These are phyloP conservation scores for Dryas octopetala DNA, from an alignment of 306 rosid genomes.

Conservation along the genomic window DNA sequence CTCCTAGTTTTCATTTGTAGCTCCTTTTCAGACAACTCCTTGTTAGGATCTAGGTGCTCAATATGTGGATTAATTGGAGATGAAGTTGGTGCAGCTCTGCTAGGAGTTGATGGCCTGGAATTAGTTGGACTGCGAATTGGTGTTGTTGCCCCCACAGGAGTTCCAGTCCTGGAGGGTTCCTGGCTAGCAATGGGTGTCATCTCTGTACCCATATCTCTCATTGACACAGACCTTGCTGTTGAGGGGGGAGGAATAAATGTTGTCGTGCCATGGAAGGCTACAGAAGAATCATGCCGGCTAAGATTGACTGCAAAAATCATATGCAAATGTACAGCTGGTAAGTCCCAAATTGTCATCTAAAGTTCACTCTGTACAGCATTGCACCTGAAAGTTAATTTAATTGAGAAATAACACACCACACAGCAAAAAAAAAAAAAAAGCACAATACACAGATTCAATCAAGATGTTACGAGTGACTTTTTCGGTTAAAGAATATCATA, in stretches of 20 bases:
- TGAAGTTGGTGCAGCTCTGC: constrained; percentile 49
- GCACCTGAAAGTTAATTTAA: constrained; percentile 4
- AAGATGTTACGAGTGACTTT: not conserved
- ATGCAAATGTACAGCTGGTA: not conserved
- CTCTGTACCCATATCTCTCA: constrained; percentile 99
- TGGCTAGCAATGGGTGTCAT: constrained; percentile 99
- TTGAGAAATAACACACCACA: not conserved
- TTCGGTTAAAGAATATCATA: not conserved
- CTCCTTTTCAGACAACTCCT: constrained; percentile 81
- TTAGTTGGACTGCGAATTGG: constrained; percentile 85
- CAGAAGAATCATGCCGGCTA: constrained; percentile 77
- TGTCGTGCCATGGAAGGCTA: constrained; percentile 66
- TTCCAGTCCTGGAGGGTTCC: constrained; percentile 95
- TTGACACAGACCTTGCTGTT: constrained; percentile 94
- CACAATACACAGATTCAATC: not conserved
- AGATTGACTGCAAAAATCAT: constrained; percentile 60
- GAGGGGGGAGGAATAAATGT: constrained; percentile 86
- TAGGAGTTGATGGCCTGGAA: constrained; percentile 83
- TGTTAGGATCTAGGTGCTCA: constrained; percentile 41
- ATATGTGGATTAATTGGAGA: constrained; percentile 26
- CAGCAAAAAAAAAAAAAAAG: not conserved
- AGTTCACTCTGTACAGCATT: not conserved
- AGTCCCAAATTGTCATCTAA: constrained; percentile 1
- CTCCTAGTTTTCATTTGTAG: constrained; percentile 87
- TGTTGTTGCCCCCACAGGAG: constrained; percentile 93